Conservation (phyloP, 2,329 filamentous ascomycete species). For the Aspergillus glaucus region DNA sequence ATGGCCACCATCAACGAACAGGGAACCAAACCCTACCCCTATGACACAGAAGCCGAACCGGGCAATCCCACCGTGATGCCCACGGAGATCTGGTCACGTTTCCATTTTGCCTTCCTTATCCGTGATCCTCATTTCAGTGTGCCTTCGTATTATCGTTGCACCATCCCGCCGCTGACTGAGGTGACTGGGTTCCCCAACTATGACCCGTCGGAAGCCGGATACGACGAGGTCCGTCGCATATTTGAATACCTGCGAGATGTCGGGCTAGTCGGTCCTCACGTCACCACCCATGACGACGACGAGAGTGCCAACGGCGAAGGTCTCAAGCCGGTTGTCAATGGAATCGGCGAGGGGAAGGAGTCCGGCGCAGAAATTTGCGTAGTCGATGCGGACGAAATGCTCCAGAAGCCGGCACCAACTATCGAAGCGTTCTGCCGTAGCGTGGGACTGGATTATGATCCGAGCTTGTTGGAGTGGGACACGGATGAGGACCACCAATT, state of each 20-base stretch:
- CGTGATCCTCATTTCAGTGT: conserved; percentile 88
- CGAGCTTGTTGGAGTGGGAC: conserved; percentile 79
- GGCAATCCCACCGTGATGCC: conserved; percentile 84
- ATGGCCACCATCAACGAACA: neutral
- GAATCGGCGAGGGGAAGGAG: conserved; percentile 14
- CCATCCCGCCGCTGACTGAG: conserved; percentile 74
- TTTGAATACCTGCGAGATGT: conserved; percentile 75
- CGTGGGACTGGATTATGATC: conserved; percentile 68
- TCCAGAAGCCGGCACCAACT: conserved; percentile 72
- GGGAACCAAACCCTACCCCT: conserved; percentile 47
- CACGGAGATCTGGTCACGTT: conserved; percentile 63
- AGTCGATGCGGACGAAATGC: conserved; percentile 86
- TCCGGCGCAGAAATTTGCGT: conserved; percentile 64
- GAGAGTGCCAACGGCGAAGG: conserved; percentile 25
- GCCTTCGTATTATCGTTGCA: conserved; percentile 92
- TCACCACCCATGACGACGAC: conserved; percentile 42
- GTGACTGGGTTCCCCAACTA: conserved; percentile 83
- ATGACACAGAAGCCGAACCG: conserved; percentile 53
- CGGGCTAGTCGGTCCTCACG: conserved; percentile 63
- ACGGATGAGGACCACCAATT: conserved; percentile 62
- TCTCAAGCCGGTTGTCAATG: conserved; percentile 16
- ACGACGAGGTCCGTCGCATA: conserved; percentile 75
- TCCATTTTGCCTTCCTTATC: conserved; percentile 95
- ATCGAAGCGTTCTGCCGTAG: conserved; percentile 75
- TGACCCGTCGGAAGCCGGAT: conserved; percentile 82